Base-by-base conservation (phyloP, 108 stramenopile species). In the Schizochytrium sp. region DNA sequence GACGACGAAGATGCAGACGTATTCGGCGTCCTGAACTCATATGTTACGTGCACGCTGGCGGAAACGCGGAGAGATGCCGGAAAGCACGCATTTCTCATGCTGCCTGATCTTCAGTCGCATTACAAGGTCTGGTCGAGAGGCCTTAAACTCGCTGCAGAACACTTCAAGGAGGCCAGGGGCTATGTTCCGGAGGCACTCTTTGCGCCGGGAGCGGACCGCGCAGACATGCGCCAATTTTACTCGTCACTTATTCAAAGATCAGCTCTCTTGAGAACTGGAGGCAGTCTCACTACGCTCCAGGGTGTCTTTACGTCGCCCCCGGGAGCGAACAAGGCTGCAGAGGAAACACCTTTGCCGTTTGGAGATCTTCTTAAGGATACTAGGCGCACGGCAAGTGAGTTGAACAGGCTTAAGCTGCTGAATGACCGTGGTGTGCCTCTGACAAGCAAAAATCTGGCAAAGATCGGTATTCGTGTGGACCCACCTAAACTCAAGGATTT, bases 41-140 rank as follows among this genome's bases (percentile, higher is more conserved):
- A 83, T 53, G 76, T 28, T n/a, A 55, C 76, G 76, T 83, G 76
- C 47, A 55, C 76, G 47, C 76, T 83, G 13, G 76, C 76, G 40
- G 76, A 83, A 28, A 55, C 47, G 45, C 76, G 76, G 13, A 47
- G 76, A 10, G 76, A 83, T 53, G 53, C 47, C 17, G 76, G 50
- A 5, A 53, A 53, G 50, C 28, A 83, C 2, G 76, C 76, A 7
- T n/a, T 83, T 13, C 76, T 83, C 15, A 49, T 83, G 76, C 76
- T 83, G 47, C 76, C 76, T 5, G 76, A 83, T 40, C 76, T 83
- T 10, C 76, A 40, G 50, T 83, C 76, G 1, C 76, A 83, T 53
- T 83, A 83, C 1, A n/a, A n/a, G 1, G 2, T 83, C 28, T 83
- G 76, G 76, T 5, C 28, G 10, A 47, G 76, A 47, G 47, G 50